Conservation (phyloP, 306 rosid species). For the Castanea sativa region DNA sequence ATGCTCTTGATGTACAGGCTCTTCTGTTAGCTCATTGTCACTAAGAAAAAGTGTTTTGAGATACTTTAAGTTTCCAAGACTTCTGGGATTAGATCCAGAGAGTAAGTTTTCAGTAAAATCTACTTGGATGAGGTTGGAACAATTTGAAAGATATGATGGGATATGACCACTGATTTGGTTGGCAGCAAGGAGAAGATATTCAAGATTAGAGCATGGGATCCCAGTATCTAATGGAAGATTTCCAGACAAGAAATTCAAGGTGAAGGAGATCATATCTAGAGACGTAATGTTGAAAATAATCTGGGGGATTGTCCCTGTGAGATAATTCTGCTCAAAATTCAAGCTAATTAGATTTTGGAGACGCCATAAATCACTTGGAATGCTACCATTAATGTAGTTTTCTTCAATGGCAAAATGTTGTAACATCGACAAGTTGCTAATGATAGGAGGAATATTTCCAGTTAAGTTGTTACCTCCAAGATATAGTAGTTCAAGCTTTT, state of each 20-base stretch:
- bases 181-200: too few species aligned
- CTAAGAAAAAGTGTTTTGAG: too few species aligned
- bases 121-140: neutral
- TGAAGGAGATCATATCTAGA: neutral
- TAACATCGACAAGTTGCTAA: neutral
- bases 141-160: neutral
- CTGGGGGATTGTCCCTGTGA: neutral
- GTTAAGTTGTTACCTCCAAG: neutral
- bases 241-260: neutral
- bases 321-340: fast-evolving
- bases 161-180: too few species aligned
- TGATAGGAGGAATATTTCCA: neutral
- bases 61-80: neutral
- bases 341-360: neutral
- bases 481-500: neutral
- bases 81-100: neutral
- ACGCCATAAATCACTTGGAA: neutral
- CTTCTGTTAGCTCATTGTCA: too few species aligned
- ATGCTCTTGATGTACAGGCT: too few species aligned
- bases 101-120: neutral
- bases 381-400: neutral
- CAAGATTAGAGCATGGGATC: neutral
- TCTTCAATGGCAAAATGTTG: neutral
- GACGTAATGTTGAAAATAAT: neutral
- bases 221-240: neutral